These are phyloP conservation scores for Dalbergia oliveri DNA, from an alignment of 306 rosid genomes.

Conservation along the genomic window DNA sequence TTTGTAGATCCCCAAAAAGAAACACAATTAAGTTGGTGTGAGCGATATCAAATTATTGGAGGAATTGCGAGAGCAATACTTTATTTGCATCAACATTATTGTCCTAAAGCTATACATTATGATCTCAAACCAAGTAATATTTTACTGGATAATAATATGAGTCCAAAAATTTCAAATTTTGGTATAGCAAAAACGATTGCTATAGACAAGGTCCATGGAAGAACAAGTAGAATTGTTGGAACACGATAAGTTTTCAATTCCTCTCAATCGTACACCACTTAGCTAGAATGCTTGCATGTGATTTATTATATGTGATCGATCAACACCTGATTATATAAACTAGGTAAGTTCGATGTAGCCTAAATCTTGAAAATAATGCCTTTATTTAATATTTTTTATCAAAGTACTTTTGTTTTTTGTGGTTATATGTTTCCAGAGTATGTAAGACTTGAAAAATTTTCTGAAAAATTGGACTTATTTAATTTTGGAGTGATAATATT, in stretches of 20 bases:
- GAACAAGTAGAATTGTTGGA: conserved; percentile 51
- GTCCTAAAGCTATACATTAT: conserved; percentile 48
- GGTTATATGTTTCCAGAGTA: conserved; percentile 53
- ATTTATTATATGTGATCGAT: no score
- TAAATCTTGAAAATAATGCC: no score
- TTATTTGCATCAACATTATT: conserved; percentile 56
- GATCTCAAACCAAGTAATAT: conserved; percentile 59
- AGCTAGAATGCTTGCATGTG: not conserved
- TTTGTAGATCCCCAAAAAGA: conserved; percentile 17
- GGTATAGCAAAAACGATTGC: conserved; percentile 51
- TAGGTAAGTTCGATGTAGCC: not conserved
- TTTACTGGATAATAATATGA: conserved; percentile 48
- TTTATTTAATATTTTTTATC: no score
- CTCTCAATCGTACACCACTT: not conserved
- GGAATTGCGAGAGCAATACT: conserved; percentile 54
- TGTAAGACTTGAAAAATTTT: conserved; percentile 52
- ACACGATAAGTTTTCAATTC: conserved; percentile 52
- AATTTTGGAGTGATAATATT: conserved; percentile 52
- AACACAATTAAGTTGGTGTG: conserved; percentile 45
- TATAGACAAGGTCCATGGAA: conserved; percentile 33
- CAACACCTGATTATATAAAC: no score
- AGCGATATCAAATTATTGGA: conserved; percentile 38
- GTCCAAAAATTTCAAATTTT: conserved; percentile 59
- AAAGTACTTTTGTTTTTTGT: not conserved
- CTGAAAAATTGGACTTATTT: conserved; percentile 46